A percentile compares a stretch with the other conserved stretches of the same genome.
phyloP scores from a whole-genome alignment of 176 grass and related monocot genomes.

The Lolium rigidum region DNA sequence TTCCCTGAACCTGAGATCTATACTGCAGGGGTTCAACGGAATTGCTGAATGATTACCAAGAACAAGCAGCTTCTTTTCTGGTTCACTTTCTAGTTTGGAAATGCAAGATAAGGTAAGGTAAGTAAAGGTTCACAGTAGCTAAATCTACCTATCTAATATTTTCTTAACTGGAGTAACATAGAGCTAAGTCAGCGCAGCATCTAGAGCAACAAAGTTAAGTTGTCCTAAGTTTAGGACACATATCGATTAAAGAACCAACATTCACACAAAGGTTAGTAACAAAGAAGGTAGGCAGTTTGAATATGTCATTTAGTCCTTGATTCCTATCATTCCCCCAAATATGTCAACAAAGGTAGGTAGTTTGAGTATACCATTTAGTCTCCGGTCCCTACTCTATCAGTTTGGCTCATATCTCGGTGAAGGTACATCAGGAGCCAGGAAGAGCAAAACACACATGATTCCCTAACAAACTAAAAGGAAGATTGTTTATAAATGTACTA shows the following conservation, averaged over 20 bases:
- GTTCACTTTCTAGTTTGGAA: slow-evolving; percentile 3
- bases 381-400: background rate
- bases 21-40: slow-evolving; percentile 4
- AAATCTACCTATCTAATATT: background rate
- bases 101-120: background rate
- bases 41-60: slow-evolving; percentile 9
- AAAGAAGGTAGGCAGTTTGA: slow-evolving; percentile 16
- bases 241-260: background rate
- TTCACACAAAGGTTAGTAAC: background rate
- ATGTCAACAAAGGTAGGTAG: background rate
- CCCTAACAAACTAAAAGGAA: background rate
- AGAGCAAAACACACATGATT: background rate
- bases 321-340: background rate
- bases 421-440: background rate
- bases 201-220: slow-evolving; percentile 1
- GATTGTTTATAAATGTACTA: background rate
- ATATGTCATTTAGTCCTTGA: background rate
- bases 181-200: background rate
- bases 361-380: background rate
- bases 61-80: background rate
- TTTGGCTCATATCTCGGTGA: background rate
- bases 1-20: slow-evolving; percentile 19
- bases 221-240: slow-evolving; percentile 14
- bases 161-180: background rate
- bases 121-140: background rate